Conservation (phyloP, 2,329 filamentous ascomycete genomes). For the Elsinoe ampelina region DNA sequence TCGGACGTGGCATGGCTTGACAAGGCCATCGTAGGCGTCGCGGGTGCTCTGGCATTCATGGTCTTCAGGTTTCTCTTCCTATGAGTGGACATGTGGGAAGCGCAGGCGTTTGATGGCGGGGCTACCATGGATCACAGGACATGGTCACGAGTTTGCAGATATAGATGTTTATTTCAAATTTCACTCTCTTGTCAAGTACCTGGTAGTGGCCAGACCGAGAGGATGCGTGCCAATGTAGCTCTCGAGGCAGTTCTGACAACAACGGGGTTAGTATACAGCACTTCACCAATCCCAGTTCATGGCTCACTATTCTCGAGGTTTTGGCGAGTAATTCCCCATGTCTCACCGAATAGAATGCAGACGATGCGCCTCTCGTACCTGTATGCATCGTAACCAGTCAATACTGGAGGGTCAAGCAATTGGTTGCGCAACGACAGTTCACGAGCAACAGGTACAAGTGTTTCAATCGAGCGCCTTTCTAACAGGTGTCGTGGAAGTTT, state of each 20-base stretch:
- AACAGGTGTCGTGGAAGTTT: neutral
- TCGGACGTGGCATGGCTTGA: slow-evolving; percentile 55
- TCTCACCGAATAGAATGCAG: neutral
- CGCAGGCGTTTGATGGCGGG: neutral
- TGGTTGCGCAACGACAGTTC: neutral
- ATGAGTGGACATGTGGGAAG: slow-evolving; percentile 29
- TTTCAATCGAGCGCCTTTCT: neutral
- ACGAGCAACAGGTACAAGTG: neutral
- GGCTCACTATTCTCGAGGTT: neutral
- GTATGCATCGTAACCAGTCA: neutral
- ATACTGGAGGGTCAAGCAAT: neutral
- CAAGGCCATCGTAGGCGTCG: slow-evolving; percentile 63
- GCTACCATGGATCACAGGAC: neutral
- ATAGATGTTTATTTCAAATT: no score
- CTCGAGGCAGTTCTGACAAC: no score
- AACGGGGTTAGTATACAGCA: neutral
- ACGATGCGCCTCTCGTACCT: neutral
- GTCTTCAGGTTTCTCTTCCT: slow-evolving; percentile 37
- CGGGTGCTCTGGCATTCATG: slow-evolving; percentile 61
- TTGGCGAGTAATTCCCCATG: neutral
- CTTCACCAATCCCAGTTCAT: neutral
- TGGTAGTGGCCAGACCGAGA: no score
- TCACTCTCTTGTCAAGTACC: no score
- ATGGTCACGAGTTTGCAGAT: neutral
- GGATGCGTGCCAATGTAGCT: no score